Conservation (phyloP, 768 basidiomycete species). For the Mycena rebaudengoi region DNA sequence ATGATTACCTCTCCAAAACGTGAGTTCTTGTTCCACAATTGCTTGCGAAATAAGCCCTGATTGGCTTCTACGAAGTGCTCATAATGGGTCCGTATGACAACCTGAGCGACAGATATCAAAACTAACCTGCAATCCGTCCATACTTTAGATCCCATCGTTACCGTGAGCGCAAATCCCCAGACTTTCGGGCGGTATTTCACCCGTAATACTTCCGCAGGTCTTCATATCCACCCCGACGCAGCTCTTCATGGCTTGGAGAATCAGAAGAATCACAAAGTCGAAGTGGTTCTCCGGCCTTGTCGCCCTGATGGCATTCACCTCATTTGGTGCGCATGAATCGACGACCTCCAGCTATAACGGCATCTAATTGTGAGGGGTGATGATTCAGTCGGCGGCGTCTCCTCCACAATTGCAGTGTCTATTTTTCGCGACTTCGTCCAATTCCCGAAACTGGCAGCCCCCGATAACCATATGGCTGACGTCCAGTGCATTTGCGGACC, state of each 20-base stretch:
- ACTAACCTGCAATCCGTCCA: background rate
- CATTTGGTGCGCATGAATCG: slow-evolving; percentile 3
- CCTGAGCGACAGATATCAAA: background rate
- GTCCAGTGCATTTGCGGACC: slow-evolving; percentile 21
- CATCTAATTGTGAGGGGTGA: background rate
- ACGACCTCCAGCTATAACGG: background rate
- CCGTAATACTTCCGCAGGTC: background rate
- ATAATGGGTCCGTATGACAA: background rate
- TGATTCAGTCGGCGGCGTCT: slow-evolving; percentile 4
- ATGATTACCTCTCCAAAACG: background rate
- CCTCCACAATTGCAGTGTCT: slow-evolving; percentile 1
- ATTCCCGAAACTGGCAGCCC: background rate
- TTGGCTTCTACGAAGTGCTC: too few relatives aligned
- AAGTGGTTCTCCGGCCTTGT: slow-evolving; percentile 14
- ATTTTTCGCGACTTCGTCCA: background rate
- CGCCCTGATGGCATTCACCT: slow-evolving; percentile 11
- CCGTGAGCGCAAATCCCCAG: background rate
- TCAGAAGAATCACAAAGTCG: slow-evolving; percentile 10
- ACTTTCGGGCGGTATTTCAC: background rate
- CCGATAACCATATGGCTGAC: slow-evolving; percentile 23
- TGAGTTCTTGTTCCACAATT: background rate
- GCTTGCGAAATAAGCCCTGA: too few relatives aligned
- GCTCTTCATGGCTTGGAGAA: slow-evolving; percentile 28
- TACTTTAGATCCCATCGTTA: slow-evolving; percentile 21
- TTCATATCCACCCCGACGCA: slow-evolving; percentile 23